Conservation (phyloP, 2,329 filamentous ascomycete genomes). For the Exophiala lecanii-corni region DNA sequence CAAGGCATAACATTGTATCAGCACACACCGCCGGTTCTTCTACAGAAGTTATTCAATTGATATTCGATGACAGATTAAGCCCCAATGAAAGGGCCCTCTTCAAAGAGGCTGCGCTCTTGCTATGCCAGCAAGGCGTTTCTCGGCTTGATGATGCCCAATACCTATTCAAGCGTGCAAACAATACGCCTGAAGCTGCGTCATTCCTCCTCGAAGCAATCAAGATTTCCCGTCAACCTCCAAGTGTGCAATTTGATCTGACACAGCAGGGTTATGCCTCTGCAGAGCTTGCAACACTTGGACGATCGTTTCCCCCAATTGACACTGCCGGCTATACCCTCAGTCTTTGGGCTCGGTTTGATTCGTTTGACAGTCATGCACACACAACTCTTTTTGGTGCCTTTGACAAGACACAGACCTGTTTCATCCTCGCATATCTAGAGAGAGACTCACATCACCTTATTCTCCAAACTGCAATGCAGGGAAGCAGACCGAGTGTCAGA, state of each 20-base stretch:
- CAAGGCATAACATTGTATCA: constrained; percentile 64
- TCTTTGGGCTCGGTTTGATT: constrained; percentile 82
- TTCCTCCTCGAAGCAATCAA: constrained; percentile 72
- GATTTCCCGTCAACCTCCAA: constrained; percentile 70
- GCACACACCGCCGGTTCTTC: constrained; percentile 69
- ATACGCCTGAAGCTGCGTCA: constrained; percentile 52
- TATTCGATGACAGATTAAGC: constrained; percentile 55
- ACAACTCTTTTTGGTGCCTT: constrained; percentile 96
- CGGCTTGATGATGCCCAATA: constrained; percentile 77
- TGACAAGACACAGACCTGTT: constrained; percentile 86
- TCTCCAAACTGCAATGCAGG: constrained; percentile 87
- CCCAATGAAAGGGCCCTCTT: constrained; percentile 56
- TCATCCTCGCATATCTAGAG: constrained; percentile 88
- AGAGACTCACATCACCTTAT: constrained; percentile 92
- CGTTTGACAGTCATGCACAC: constrained; percentile 77
- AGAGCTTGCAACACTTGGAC: constrained; percentile 80
- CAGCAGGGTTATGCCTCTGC: constrained; percentile 83
- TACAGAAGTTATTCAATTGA: constrained; percentile 60
- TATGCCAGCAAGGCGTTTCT: constrained; percentile 72
- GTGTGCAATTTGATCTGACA: constrained; percentile 91
- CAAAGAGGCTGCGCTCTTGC: constrained; percentile 60
- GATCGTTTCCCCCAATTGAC: constrained; percentile 74
- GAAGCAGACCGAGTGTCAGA: constrained; percentile 79
- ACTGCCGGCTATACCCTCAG: constrained; percentile 83
- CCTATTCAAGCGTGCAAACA: constrained; percentile 57